Evolutionary conservation across 805 yeast genomes (phyloP).

Genomic region (Millerozyma miso): DNA sequence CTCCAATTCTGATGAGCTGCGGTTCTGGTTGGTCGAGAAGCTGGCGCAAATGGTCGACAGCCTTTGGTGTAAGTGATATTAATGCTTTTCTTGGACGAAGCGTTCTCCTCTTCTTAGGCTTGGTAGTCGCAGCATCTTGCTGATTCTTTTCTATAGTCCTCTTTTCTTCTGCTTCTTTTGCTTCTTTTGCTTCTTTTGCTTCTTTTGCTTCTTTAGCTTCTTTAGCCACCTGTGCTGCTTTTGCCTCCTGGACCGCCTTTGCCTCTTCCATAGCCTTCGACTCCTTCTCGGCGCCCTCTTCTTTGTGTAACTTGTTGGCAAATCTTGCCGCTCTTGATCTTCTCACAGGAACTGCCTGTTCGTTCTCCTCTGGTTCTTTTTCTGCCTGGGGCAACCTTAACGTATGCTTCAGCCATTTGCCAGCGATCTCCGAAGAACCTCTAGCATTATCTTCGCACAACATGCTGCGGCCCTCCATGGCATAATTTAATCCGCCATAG

Average conservation of each 20-base stretch:
- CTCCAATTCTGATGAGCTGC: constrained; percentile 85
- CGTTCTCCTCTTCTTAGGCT: constrained; percentile 47
- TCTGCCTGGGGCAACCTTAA: constrained; percentile 9
- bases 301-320: constrained; percentile 9
- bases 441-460: constrained; percentile 1
- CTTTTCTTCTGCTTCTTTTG: not conserved
- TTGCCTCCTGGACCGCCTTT: constrained; percentile 1
- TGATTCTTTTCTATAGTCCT: not conserved
- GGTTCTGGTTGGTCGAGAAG: constrained; percentile 81
- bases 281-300: constrained; percentile 1
- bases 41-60: constrained; percentile 64
- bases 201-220: constrained; percentile 4
- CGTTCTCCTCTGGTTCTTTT: constrained; percentile 2
- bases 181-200: constrained; percentile 3
- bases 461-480: constrained; percentile 5
- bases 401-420: constrained; percentile 32
- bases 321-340: constrained; percentile 32
- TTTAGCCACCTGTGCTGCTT: not conserved
- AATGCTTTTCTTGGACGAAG: constrained; percentile 88
- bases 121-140: constrained; percentile 2
- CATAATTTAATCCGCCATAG: constrained; percentile 19
- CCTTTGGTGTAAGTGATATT: constrained; percentile 72
- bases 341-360: constrained; percentile 17
- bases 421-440: not conserved
- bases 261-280: constrained; percentile 1